Base-by-base conservation (phyloP, 441 rosid genomes). In the Manihot esculenta region DNA sequence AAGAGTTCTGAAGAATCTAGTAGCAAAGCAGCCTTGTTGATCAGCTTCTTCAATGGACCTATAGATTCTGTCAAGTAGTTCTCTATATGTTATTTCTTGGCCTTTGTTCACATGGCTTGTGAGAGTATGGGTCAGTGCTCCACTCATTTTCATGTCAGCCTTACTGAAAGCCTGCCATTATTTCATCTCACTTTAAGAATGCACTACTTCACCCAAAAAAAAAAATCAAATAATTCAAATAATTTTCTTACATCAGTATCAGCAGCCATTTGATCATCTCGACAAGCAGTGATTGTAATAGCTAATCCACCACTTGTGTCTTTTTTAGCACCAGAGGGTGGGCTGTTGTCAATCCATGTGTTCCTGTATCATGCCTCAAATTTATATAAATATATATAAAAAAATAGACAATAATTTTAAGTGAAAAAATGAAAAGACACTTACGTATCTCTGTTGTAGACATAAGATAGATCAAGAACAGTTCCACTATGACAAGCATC, bases 401-500 rank as follows among this genome's bases (percentile, higher is more conserved):
- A n/a, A n/a, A n/a, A n/a, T n/a, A n/a, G n/a, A n/a, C n/a, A n/a
- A n/a, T n/a, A n/a, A n/a, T n/a, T n/a, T n/a, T n/a, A n/a, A n/a
- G n/a, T n/a, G n/a, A n/a, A n/a, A n/a, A n/a, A n/a, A n/a, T n/a
- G n/a, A 30, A 4, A 13, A 33, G 56, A 57, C 4, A 5, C 81
- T 79, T 68, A 84, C 89, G 1, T 7, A 5, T 66, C 3, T 61
- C 9, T 64, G 69, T 81, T 64, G 75, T 87, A 87, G 0, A 78
- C 74, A 55, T 50, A 54, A 14, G 77, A 53, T 4, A 87, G 83
- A 77, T 85, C 89, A n/a, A 85, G 85, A 50, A 87, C 53, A 47
- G 88, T 85, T 65, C 92, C 92, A 45, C 92, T 84, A 38, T 87
- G 88, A 62, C 89, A 87, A 72, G 89, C 84, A 78, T 87, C 92